Evolutionary conservation across 176 grass and related monocot species (phyloP), one percentile per base, ranked within the genome.

Genomic region (Juncus effusus): DNA sequence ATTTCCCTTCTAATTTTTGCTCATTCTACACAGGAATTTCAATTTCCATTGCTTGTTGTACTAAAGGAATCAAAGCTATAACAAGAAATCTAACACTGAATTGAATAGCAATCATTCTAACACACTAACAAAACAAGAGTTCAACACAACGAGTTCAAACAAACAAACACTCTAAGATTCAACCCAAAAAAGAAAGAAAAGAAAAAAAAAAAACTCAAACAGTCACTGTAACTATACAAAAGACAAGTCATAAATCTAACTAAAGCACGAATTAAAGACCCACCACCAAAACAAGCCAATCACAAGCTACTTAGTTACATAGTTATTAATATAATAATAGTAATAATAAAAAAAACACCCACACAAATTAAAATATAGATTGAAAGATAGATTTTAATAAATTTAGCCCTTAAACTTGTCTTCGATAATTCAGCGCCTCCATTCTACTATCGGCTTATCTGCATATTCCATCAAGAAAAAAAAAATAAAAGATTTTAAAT

Each of bases 371-470:
- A 59, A 28, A 72, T 12, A 72, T 72, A 76, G 42, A 80, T 63
- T 52, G 35, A 19, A 56, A 54, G 61, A 36, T 71, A 64, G 77
- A 80, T 73, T 70, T 65, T 36, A 68, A 47, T 36, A 61, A 3
- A 28, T 28, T 28, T 51, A 64, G 12, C 16, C 57, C 40, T 84
- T 45, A 59, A 40, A 39, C 13, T 49, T 47, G 38, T 57, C 19
- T 52, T 73, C 36, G 56, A 82, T 16, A 59, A 60, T 64, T 86
- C 65, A 95, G 42, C 90, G 86, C 74, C 72, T 86, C 90, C 90
- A 95, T 72, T 95, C 90, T 28, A 77, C 78, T 83, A 84, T 59
- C 47, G 74, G 59, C 60, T 77, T 90, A 60, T 78, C 90, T 90
- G 86, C 59, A 78, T 55, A 79, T 72, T 41, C 9, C 9, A 47